Evolutionary conservation across 1,139 yeast species (phyloP), one percentile per base, ranked within the genome.

Genomic region (Geotrichum europaeum): DNA sequence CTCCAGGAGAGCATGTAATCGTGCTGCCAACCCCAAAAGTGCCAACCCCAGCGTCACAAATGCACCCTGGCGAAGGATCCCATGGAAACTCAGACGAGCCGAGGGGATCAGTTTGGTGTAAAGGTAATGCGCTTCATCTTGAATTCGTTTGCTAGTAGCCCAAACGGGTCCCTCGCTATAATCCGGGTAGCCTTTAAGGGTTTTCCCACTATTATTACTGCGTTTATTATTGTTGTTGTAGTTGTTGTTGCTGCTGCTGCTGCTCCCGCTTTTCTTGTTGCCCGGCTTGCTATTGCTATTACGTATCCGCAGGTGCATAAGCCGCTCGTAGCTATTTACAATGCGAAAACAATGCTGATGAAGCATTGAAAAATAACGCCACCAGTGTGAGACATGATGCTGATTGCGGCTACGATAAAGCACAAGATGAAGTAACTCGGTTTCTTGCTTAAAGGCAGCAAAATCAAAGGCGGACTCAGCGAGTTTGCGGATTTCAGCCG

Each of bases 301-400:
- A 4, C 49, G 49, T 13, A 28, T 45, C 6, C 56, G 43, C 34
- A 13, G 4, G 22, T 34, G 10, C 18, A 18, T 18, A 6, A n/a
- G 40, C 49, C 55, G 40, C 36, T 49, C 54, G 34, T 54, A 54
- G 34, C 52, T 53, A 9, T 59, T 58, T 2, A 55, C 51, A 10
- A 59, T 15, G 47, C 56, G 61, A 25, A 55, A 52, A 13, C 61
- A 59, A 40, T 55, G 51, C 20, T 53, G 40, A 15, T 53, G 58
- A 15, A 59, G 55, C 61, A 59, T 59, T n/a, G 52, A 40, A 20
- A 59, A 49, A 34, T 59, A 52, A 9, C 28, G 40, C 61, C 61
- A 59, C 61, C 61, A 59, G 51, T 55, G 49, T 7, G 61, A 59
- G 2, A 59, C 58, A 36, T 52, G 61, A 25, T 59, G 61, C 54